A percentile compares a stretch with the other conserved stretches of the same genome.
Conservation (phyloP, 2,329 filamentous ascomycete species). For the Fusarium penzigii region DNA sequence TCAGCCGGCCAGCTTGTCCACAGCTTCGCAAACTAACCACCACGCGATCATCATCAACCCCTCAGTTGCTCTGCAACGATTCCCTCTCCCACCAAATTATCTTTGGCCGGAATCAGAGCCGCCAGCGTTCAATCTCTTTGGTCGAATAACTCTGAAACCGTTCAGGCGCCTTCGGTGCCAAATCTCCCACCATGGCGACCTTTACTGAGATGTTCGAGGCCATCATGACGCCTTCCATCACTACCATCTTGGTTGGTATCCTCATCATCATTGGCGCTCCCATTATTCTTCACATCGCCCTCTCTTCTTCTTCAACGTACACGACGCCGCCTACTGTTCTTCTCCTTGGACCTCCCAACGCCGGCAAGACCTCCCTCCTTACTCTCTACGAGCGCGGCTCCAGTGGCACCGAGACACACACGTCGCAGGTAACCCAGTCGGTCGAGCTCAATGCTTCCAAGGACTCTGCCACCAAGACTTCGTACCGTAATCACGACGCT, state of each 20-base stretch:
- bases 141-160: not conserved
- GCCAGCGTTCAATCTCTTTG: not conserved
- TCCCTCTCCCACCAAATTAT: not conserved
- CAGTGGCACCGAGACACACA: constrained; percentile 51
- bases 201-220: constrained; percentile 48
- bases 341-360: constrained; percentile 76
- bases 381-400: constrained; percentile 67
- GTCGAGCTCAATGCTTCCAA: constrained; percentile 58
- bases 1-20: constrained; percentile 22
- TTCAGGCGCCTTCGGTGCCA: constrained; percentile 15
- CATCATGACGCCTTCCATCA: constrained; percentile 59
- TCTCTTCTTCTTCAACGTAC: constrained; percentile 68
- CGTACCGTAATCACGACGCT: constrained; percentile 59
- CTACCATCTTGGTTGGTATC: constrained; percentile 67
- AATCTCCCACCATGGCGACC: constrained; percentile 37
- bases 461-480: constrained; percentile 42
- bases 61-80: constrained; percentile 3
- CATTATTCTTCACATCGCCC: constrained; percentile 72
- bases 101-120: not conserved
- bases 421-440: constrained; percentile 50
- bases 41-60: not conserved
- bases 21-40: constrained; percentile 13
- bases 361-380: constrained; percentile 87
- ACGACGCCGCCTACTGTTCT: constrained; percentile 74
- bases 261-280: constrained; percentile 73